These are phyloP conservation scores for Voacanga thouarsii DNA, from an alignment of 257 asterid genomes.

Conservation along the genomic window DNA sequence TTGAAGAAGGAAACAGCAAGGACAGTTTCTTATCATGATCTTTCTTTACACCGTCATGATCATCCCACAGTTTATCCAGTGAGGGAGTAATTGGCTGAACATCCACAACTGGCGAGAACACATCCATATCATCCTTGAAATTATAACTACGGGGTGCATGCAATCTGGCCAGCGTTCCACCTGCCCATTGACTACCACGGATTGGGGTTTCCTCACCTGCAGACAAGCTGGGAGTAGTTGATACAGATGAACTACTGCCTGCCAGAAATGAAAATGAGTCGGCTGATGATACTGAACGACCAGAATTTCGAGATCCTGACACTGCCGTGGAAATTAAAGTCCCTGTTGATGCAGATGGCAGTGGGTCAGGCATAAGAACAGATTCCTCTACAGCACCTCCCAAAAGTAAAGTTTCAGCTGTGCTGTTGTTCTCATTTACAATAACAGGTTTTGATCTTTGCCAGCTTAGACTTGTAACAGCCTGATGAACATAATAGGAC, in stretches of 20 bases:
- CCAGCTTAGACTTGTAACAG: slow-evolving; percentile 91
- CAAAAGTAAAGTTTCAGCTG: slow-evolving; percentile 67
- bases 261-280: slow-evolving; percentile 56
- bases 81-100: slow-evolving; percentile 94
- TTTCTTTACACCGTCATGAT: slow-evolving; percentile 56
- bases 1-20: slow-evolving; percentile 50
- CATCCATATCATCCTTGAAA: slow-evolving; percentile 97
- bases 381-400: slow-evolving; percentile 92
- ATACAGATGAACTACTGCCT: slow-evolving; percentile 39
- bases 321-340: slow-evolving; percentile 44
- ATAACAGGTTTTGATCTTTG: slow-evolving; percentile 76
- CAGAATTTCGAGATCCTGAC: slow-evolving; percentile 65
- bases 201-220: slow-evolving; percentile 69
- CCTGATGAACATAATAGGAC: slow-evolving; percentile 51
- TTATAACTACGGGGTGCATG: slow-evolving; percentile 75
- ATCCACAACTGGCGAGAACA: slow-evolving; percentile 94
- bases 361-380: slow-evolving; percentile 93
- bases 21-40: slow-evolving; percentile 59
- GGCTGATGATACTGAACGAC: slow-evolving; percentile 53
- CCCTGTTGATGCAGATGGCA: slow-evolving; percentile 77
- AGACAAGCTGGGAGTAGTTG: slow-evolving; percentile 42
- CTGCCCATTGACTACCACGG: slow-evolving; percentile 56
- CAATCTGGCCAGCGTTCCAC: slow-evolving; percentile 66
- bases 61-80: slow-evolving; percentile 73
- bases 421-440: slow-evolving; percentile 66